A percentile compares a stretch with the other conserved stretches of the same genome.
Conservation (phyloP, 202 grass and related monocot genomes). For the Musa balbisiana region DNA sequence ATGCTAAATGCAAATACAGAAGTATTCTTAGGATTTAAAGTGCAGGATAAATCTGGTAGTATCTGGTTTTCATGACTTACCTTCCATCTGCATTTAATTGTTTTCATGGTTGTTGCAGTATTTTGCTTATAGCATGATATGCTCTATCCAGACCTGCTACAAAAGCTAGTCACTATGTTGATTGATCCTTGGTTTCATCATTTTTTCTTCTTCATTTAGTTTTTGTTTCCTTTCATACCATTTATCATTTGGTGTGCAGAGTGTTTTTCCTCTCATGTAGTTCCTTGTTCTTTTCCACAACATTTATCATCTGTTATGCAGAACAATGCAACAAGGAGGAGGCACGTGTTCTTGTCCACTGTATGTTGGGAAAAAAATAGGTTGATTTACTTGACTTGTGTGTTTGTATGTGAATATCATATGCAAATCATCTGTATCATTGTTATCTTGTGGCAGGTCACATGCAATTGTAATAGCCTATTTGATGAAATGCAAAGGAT, state of each 20-base stretch:
- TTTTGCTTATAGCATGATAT: not conserved
- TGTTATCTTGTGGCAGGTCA: conserved; percentile 44
- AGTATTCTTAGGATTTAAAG: too few species aligned
- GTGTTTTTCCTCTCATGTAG: not conserved
- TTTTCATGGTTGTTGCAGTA: not conserved
- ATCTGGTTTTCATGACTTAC: too few species aligned
- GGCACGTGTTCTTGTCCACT: conserved; percentile 78
- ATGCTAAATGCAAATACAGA: too few species aligned
- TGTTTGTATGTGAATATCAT: not conserved
- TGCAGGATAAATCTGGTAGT: too few species aligned
- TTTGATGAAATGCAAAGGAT: conserved; percentile 93
- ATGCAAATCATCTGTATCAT: not conserved
- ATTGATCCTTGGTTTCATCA: too few species aligned
- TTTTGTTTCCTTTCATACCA: too few species aligned
- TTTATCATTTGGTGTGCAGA: too few species aligned
- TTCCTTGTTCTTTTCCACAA: not conserved
- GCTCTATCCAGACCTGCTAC: not conserved
- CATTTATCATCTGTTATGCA: conserved; percentile 25
- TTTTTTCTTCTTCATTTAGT: too few species aligned
- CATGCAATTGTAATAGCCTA: conserved; percentile 82
- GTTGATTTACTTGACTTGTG: conserved; percentile 30
- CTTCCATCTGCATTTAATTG: too few species aligned
- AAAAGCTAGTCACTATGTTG: too few species aligned
- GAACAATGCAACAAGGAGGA: conserved; percentile 82
- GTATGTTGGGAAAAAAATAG: conserved; percentile 95